A percentile compares a stretch with the other conserved stretches of the same genome.
Evolutionary conservation across 371 early-diverging fungal genomes (phyloP).

Genomic region (Mortierella sp.): DNA sequence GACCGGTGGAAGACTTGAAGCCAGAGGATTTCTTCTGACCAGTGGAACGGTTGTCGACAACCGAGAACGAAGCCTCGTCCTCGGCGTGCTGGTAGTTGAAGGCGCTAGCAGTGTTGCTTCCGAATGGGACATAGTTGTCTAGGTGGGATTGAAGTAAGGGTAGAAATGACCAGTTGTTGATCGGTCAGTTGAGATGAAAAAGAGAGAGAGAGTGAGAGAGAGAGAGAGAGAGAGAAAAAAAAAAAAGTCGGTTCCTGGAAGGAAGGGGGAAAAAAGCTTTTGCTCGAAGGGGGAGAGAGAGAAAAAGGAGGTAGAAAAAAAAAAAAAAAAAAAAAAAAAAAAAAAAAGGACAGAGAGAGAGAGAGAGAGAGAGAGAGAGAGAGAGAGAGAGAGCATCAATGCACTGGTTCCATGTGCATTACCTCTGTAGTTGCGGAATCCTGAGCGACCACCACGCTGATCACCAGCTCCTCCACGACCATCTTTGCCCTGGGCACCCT

Average conservation of each 20-base stretch:
- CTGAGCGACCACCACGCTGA: slow-evolving; percentile 67
- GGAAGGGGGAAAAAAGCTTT: neutral
- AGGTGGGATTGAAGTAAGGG: slow-evolving; percentile 8
- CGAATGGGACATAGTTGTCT: slow-evolving; percentile 87
- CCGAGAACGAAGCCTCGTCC: slow-evolving; percentile 96
- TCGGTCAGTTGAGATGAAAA: slow-evolving; percentile 3
- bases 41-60: slow-evolving; percentile 89
- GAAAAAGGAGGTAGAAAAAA: neutral
- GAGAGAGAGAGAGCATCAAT: neutral
- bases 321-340: neutral
- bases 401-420: too few relatives aligned
- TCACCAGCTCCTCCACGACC: slow-evolving; percentile 65
- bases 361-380: too few relatives aligned
- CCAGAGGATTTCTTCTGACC: slow-evolving; percentile 75
- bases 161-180: neutral
- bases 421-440: slow-evolving; percentile 74
- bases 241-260: neutral
- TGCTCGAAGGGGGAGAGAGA: neutral
- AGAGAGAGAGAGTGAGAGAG: neutral
- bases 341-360: neutral
- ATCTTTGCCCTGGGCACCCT: slow-evolving; percentile 66
- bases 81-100: slow-evolving; percentile 93
- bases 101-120: slow-evolving; percentile 85
- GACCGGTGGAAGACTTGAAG: slow-evolving; percentile 62
- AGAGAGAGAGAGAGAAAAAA: too few relatives aligned